Conservation (phyloP, 2,329 filamentous ascomycete species). For the Pseudocercospora pini-densiflorae region DNA sequence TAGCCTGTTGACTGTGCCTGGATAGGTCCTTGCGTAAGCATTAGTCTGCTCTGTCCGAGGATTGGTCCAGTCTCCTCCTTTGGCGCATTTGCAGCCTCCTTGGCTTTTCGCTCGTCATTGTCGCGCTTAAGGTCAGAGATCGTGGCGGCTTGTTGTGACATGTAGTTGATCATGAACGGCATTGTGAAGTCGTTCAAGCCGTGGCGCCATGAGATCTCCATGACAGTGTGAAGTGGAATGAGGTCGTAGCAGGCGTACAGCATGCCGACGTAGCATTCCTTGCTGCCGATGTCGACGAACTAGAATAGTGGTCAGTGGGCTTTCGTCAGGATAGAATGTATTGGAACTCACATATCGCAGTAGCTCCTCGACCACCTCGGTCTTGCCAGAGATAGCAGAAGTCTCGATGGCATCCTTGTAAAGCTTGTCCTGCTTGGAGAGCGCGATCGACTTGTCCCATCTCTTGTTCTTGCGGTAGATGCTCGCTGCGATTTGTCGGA, state of each 20-base stretch:
- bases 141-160: constrained; percentile 86
- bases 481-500: constrained; percentile 96
- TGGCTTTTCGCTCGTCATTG: constrained; percentile 87
- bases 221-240: constrained; percentile 86
- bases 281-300: constrained; percentile 99
- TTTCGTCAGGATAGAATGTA: background rate
- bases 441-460: constrained; percentile 97
- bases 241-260: constrained; percentile 98
- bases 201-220: constrained; percentile 97
- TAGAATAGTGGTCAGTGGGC: constrained; percentile 51
- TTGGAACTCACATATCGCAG: constrained; percentile 85
- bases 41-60: constrained; percentile 82
- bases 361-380: constrained; percentile 92
- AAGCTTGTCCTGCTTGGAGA: constrained; percentile 98
- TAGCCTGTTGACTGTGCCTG: constrained; percentile 69
- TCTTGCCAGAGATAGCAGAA: constrained; percentile 86
- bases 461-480: constrained; percentile 99
- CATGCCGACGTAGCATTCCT: constrained; percentile 99
- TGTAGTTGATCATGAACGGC: constrained; percentile 99
- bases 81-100: constrained; percentile 72
- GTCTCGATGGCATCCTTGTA: constrained; percentile 99
- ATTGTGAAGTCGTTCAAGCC: constrained; percentile 96
- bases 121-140: constrained; percentile 87
- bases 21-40: constrained; percentile 90
- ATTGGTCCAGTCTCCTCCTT: constrained; percentile 95